Evolutionary conservation across 495 filamentous ascomycete species (phyloP).

Genomic region (Talaromyces thailandensis): DNA sequence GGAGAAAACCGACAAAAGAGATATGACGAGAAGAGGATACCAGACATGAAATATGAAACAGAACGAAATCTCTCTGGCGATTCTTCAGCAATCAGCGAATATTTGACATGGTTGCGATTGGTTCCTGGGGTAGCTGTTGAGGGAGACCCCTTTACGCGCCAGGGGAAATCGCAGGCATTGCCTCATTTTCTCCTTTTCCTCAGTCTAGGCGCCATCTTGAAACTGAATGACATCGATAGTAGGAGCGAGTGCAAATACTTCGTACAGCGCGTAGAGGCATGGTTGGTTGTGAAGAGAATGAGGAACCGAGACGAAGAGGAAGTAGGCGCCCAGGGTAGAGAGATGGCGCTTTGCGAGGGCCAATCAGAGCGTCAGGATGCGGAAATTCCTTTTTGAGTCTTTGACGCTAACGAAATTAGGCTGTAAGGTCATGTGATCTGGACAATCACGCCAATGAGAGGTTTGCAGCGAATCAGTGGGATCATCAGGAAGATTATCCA

Average conservation of each 20-base stretch:
- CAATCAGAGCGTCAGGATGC: background rate
- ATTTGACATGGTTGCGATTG: background rate
- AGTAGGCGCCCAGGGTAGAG: background rate
- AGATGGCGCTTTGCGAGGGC: background rate
- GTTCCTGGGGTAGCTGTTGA: background rate
- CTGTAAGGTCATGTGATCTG: background rate
- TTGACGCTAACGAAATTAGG: background rate
- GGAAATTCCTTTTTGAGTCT: background rate
- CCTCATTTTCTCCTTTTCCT: background rate
- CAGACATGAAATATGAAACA: background rate
- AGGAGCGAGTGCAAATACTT: background rate
- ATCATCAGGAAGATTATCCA: background rate
- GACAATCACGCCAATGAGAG: background rate
- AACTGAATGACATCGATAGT: conserved; percentile 19
- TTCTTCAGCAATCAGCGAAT: background rate
- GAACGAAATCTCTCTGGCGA: background rate
- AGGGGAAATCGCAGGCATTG: background rate
- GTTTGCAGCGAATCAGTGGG: too few species aligned
- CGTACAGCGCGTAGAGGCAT: conserved; percentile 9
- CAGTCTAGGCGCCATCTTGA: conserved; percentile 28
- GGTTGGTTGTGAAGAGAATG: conserved; percentile 12
- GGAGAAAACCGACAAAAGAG: background rate
- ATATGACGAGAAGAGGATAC: background rate
- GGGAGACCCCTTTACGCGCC: background rate
- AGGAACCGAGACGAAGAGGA: background rate